Evolutionary conservation across 495 filamentous ascomycete species (phyloP).

Genomic region (Neurospora tetraspora): DNA sequence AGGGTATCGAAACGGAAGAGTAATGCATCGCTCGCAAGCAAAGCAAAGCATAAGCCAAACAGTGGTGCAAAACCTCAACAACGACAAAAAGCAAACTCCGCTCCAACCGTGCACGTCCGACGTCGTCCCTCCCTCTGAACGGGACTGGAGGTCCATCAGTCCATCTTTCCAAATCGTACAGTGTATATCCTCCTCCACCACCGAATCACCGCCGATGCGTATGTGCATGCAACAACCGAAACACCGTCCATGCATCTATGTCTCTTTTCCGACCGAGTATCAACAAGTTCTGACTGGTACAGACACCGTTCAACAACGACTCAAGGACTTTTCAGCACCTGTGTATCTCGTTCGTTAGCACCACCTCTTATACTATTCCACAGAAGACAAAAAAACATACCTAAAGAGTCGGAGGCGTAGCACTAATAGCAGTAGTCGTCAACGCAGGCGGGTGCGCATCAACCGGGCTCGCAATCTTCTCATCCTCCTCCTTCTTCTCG

Average conservation of each 20-base stretch:
- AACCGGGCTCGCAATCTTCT: background rate
- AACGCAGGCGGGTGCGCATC: background rate
- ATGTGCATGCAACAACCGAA: background rate
- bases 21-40: background rate
- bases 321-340: background rate
- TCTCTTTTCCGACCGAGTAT: background rate
- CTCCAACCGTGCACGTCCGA: background rate
- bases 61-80: background rate
- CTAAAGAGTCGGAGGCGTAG: background rate
- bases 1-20: background rate
- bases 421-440: background rate
- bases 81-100: background rate
- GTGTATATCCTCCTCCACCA: background rate
- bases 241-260: background rate
- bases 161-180: background rate
- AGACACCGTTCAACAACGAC: background rate
- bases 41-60: background rate
- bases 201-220: background rate
- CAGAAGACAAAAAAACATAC: background rate
- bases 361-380: background rate
- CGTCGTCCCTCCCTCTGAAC: background rate
- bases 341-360: background rate
- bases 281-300: background rate
- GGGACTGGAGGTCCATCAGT: background rate
- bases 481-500: background rate